Conservation (phyloP, 176 grass and related monocot species). For the Carex pumila region DNA sequence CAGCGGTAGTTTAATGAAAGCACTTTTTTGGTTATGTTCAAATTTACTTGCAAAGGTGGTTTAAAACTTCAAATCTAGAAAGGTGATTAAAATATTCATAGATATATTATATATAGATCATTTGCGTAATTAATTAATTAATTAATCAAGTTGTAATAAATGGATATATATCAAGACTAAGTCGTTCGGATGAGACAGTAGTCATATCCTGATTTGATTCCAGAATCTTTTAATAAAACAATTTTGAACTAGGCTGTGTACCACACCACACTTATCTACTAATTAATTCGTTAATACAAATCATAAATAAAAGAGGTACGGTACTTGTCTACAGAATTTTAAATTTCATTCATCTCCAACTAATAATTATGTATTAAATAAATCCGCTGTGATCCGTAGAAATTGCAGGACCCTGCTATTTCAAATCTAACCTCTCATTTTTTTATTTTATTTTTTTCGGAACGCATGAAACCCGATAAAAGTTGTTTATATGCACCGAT, state of each 20-base stretch:
- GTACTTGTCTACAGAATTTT: background rate
- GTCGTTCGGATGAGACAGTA: slow-evolving; percentile 1
- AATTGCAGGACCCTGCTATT: no score
- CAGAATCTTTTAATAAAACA: slow-evolving; percentile 17
- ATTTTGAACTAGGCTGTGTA: background rate
- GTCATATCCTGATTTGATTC: slow-evolving; percentile 13
- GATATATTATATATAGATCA: background rate
- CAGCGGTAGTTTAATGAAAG: no score
- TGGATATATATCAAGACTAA: slow-evolving; percentile 4
- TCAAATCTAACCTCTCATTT: no score
- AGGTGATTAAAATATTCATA: no score
- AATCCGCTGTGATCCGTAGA: no score
- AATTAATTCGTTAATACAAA: slow-evolving; percentile 2
- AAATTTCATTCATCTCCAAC: background rate
- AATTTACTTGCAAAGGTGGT: no score
- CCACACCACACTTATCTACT: background rate
- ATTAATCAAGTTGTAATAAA: background rate
- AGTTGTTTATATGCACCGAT: no score
- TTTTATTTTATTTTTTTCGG: no score
- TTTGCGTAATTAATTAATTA: background rate
- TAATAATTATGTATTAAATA: no score
- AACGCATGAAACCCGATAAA: no score
- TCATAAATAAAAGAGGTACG: background rate
- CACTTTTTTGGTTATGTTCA: no score
- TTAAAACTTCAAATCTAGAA: no score